Evolutionary conservation across 352 stramenopile species (phyloP).

Genomic region (Phytopythium vexans): DNA sequence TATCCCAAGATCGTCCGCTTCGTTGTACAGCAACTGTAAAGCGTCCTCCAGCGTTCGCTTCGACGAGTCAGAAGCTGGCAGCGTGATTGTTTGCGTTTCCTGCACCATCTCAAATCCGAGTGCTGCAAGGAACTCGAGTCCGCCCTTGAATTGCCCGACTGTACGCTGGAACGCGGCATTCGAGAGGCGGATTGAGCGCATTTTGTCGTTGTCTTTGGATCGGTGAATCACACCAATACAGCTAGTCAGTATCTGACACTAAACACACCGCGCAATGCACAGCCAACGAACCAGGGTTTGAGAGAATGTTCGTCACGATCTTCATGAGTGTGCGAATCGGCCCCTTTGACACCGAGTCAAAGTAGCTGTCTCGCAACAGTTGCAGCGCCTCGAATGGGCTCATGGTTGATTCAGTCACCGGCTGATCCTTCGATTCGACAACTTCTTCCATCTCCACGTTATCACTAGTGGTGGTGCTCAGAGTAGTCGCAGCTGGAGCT

Average conservation of each 20-base stretch:
- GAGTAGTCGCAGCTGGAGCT: not conserved
- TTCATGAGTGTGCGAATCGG: constrained; percentile 81
- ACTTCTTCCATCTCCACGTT: constrained; percentile 57
- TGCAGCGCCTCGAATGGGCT: constrained; percentile 65
- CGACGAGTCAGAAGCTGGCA: constrained; percentile 16
- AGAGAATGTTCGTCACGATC: constrained; percentile 84
- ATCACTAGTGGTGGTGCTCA: constrained; percentile 1
- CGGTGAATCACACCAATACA: not conserved
- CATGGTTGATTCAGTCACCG: constrained; percentile 8
- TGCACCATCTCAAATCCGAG: constrained; percentile 57
- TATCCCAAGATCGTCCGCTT: constrained; percentile 79
- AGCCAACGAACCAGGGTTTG: constrained; percentile 51
- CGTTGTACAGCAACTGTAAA: constrained; percentile 54
- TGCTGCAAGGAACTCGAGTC: constrained; percentile 66
- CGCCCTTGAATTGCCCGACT: constrained; percentile 62
- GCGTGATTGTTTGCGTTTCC: constrained; percentile 47
- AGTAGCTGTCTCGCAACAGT: constrained; percentile 67
- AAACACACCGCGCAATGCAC: not conserved
- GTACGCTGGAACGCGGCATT: constrained; percentile 74
- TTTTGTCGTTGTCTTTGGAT: constrained; percentile 63
- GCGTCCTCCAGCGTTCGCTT: constrained; percentile 45
- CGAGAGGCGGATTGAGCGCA: constrained; percentile 75
- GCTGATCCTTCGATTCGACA: constrained; percentile 1
- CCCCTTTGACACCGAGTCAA: constrained; percentile 61
- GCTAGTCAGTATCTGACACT: not conserved